These are phyloP conservation scores for Beauveria bassiana DNA, from an alignment of 2,329 filamentous ascomycete genomes.

Conservation along the genomic window DNA sequence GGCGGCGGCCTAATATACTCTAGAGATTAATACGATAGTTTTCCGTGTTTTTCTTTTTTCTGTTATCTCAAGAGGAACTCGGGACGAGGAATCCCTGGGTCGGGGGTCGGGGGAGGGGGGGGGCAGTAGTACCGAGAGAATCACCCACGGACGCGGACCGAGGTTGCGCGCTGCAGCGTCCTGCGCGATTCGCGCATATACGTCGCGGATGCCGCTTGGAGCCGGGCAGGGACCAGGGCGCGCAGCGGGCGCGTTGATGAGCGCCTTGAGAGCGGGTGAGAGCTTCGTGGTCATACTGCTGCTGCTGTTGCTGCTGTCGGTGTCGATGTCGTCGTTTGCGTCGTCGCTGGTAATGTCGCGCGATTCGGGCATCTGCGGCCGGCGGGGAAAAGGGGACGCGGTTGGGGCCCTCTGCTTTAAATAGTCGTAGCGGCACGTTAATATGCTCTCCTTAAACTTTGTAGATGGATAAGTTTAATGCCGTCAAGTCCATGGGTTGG, in stretches of 20 bases:
- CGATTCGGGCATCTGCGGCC: too few species aligned
- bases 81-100: not conserved
- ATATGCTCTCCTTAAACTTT: not conserved
- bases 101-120: not conserved
- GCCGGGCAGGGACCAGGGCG: slow-evolving; percentile 58
- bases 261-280: slow-evolving; percentile 60
- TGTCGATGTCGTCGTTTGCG: slow-evolving; percentile 4
- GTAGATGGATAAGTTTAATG: not conserved
- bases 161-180: slow-evolving; percentile 56
- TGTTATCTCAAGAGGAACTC: too few species aligned
- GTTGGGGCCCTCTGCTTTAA: too few species aligned
- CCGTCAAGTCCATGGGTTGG: too few species aligned
- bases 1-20: slow-evolving; percentile 55
- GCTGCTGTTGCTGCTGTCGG: slow-evolving; percentile 13
- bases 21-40: too few species aligned
- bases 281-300: slow-evolving; percentile 59
- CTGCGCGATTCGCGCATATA: slow-evolving; percentile 56
- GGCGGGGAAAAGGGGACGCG: not conserved
- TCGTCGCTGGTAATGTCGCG: too few species aligned
- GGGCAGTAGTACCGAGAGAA: slow-evolving; percentile 45
- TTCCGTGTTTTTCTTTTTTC: too few species aligned
- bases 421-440: too few species aligned
- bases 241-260: slow-evolving; percentile 64
- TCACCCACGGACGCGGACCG: slow-evolving; percentile 57
- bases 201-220: slow-evolving; percentile 49